Base-by-base conservation (phyloP, 1,139 yeast species). In the Wickerhamomyces sp. region DNA sequence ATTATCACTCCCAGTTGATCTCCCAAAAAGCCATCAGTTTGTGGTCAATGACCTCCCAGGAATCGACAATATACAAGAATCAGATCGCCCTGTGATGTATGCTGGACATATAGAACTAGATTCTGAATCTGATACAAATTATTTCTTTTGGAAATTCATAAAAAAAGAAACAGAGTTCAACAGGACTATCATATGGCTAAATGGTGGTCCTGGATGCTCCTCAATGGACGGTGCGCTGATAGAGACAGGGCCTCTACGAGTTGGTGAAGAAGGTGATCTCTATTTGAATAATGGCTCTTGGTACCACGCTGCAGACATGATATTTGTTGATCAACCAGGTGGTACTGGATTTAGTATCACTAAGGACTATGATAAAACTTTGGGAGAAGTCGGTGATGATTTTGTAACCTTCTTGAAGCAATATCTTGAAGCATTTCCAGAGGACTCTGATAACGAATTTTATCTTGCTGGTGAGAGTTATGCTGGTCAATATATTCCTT, bases 121-220 rank as follows among this genome's bases (percentile, higher is more conserved):
- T 26, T 43, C 41, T 14, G 41, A 41, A 2, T 48, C 51, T 12
- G 45, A 48, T 5, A 52, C 55, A 17, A 72, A 78, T 49, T 74
- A 87, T 58, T 92, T 85, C 60, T 92, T 89, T 60, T 89, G 97
- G 97, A 77, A 74, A 54, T 82, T 76, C 52, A 48, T 56, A 3
- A 60, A 68, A 31, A 64, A 65, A 32, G 49, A 53, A 10, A 37
- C 47, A 3, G 42, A 43, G n/a, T 48, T 50, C 31, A 45, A 54
- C 27, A 48, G 68, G 32, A 67, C 75, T 25, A 67, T 86, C 16
- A 69, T 81, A 7, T 92, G 98, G 98, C 71, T 92, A 24, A 92
- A 94, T 60, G 99, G 99, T 32, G 96, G 96, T 0, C 96, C 96
- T 0, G 99, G 99, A 0, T 92, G 99, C 60, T 88, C 97, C 3